These are phyloP conservation scores for Halophytophthora polymorphica DNA, from an alignment of 352 stramenopile species.

Conservation along the genomic window DNA sequence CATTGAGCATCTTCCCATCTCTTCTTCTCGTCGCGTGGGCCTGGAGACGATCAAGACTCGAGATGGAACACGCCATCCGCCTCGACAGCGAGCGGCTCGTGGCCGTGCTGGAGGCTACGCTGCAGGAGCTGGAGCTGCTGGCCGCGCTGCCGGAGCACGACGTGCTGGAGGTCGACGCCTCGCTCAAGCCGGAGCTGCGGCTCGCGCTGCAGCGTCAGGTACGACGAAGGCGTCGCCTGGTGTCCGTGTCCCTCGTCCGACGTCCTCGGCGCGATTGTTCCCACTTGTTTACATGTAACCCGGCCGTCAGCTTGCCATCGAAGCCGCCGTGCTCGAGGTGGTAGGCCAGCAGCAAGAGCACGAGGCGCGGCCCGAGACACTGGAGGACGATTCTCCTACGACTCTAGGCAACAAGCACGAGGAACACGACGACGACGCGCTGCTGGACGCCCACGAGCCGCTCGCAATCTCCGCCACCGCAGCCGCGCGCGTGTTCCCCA, in stretches of 20 bases:
- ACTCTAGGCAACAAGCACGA: constrained; percentile 7
- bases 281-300: not conserved
- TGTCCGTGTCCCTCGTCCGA: too few relatives aligned
- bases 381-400: constrained; percentile 9
- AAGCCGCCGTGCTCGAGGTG: constrained; percentile 17
- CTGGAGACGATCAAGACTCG: not conserved
- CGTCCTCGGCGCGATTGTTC: too few relatives aligned
- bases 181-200: constrained; percentile 4
- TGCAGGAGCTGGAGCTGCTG: constrained; percentile 25
- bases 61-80: constrained; percentile 24
- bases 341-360: constrained; percentile 8
- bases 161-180: not conserved
- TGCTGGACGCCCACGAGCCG: constrained; percentile 11
- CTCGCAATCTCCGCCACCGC: constrained; percentile 10
- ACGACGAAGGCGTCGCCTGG: not conserved
- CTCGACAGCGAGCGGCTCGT: constrained; percentile 23
- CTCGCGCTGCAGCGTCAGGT: constrained; percentile 21
- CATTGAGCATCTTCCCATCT: not conserved
- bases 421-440: constrained; percentile 5
- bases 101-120: constrained; percentile 16
- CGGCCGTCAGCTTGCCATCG: constrained; percentile 15
- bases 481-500: constrained; percentile 21
- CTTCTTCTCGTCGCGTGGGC: too few relatives aligned
- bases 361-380: constrained; percentile 19
- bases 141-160: constrained; percentile 21